phyloP scores from a whole-genome alignment of 495 filamentous ascomycete species.

The Podospora bellae-mahoneyi region DNA sequence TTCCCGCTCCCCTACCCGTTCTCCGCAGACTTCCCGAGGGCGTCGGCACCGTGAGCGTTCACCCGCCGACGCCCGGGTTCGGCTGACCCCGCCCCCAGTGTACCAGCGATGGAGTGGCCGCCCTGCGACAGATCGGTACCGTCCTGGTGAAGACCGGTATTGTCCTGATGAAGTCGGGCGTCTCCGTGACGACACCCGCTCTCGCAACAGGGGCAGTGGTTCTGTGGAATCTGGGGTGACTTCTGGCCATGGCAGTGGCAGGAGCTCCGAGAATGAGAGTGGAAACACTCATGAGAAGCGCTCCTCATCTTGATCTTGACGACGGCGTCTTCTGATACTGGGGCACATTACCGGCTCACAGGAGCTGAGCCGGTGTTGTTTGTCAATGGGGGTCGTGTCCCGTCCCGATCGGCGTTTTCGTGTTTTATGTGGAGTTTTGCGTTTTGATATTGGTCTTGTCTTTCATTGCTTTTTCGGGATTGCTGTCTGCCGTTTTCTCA shows the following conservation, averaged over 20 bases:
- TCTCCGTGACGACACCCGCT: background rate
- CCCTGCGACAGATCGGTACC: constrained; percentile 9
- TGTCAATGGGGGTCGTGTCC: no score
- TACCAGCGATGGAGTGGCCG: constrained; percentile 7
- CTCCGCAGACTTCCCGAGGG: background rate
- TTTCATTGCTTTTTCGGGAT: no score
- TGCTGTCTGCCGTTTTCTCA: no score
- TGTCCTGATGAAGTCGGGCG: background rate
- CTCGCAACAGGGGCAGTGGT: background rate
- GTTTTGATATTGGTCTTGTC: no score
- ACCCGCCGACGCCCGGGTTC: background rate
- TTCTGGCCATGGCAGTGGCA: background rate
- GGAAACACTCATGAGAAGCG: background rate
- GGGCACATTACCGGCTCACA: no score
- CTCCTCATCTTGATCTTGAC: background rate
- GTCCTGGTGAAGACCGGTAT: constrained; percentile 1
- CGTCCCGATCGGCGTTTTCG: no score
- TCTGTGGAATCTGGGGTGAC: background rate
- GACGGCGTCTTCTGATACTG: background rate
- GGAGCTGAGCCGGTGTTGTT: no score
- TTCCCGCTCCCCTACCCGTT: constrained; percentile 19
- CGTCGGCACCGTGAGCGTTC: background rate
- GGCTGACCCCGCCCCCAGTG: constrained; percentile 8
- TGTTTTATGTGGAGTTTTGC: no score
- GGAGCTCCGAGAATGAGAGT: background rate